Conservation (phyloP, 83 land plant genomes). For the Picea abies region DNA sequence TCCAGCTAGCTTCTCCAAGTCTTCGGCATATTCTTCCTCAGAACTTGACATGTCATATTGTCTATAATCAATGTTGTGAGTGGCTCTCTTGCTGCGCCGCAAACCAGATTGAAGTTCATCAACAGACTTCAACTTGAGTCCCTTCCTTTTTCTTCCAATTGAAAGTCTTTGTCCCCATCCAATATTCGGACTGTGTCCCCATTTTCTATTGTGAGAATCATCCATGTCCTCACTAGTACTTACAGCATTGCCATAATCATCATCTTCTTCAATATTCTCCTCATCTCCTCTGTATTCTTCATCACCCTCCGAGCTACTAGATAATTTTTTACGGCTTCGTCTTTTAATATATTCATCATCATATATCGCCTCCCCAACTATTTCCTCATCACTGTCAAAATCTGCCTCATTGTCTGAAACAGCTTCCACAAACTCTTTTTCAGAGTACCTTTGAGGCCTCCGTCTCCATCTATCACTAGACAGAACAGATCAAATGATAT, state of each 20-base stretch:
- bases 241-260: slow-evolving; percentile 54
- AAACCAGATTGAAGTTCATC: slow-evolving; percentile 59
- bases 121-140: slow-evolving; percentile 48
- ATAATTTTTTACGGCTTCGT: slow-evolving; percentile 43
- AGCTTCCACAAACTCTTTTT: slow-evolving; percentile 61
- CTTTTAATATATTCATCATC: slow-evolving; percentile 67
- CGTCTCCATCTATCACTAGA: slow-evolving; percentile 58
- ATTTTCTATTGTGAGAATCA: slow-evolving; percentile 11
- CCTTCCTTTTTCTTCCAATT: slow-evolving; percentile 48
- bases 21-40: slow-evolving; percentile 43
- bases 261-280: slow-evolving; percentile 60
- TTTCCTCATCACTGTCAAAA: slow-evolving; percentile 80
- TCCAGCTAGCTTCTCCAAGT: slow-evolving; percentile 33
- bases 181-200: background rate
- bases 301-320: slow-evolving; percentile 60
- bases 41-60: slow-evolving; percentile 65
- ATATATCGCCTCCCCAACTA: slow-evolving; percentile 79
- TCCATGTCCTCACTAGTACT: slow-evolving; percentile 65
- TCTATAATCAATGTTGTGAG: slow-evolving; percentile 50
- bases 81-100: slow-evolving; percentile 70
- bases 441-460: slow-evolving; percentile 77
- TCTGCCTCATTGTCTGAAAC: slow-evolving; percentile 70
- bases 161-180: slow-evolving; percentile 25
- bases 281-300: slow-evolving; percentile 61
- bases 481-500: slow-evolving; percentile 2